phyloP scores from a whole-genome alignment of 441 rosid genomes.

The Geranium incanum region DNA sequence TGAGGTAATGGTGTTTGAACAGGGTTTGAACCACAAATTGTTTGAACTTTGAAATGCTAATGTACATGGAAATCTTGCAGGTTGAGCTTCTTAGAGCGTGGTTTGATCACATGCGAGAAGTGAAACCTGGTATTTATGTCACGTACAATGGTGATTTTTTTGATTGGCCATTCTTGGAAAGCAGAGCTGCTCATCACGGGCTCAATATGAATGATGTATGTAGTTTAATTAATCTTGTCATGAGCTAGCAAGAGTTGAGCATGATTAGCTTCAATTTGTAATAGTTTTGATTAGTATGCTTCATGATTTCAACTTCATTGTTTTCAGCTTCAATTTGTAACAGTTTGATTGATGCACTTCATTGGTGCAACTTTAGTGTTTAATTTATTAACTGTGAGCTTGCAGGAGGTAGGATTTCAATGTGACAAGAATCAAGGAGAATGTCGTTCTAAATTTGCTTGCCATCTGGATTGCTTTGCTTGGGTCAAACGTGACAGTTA shows the following conservation, averaged over 20 bases:
- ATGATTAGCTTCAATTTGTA: constrained; percentile 8
- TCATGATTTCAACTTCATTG: background rate
- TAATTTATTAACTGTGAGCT: constrained; percentile 20
- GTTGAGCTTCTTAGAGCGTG: constrained; percentile 70
- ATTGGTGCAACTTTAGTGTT: background rate
- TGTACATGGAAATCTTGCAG: constrained; percentile 38
- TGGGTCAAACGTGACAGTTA: constrained; percentile 99
- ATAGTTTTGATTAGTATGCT: constrained; percentile 1
- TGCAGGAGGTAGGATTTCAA: constrained; percentile 86
- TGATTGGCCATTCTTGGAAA: constrained; percentile 98
- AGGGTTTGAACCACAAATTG: constrained; percentile 13
- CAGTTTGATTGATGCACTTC: constrained; percentile 1
- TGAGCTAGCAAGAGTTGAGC: constrained; percentile 8
- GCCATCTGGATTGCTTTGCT: constrained; percentile 99
- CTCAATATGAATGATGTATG: constrained; percentile 79
- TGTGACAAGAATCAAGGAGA: constrained; percentile 92
- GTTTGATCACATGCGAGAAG: constrained; percentile 94
- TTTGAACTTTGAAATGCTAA: constrained; percentile 9
- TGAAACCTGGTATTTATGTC: constrained; percentile 94
- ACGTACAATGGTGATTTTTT: constrained; percentile 95
- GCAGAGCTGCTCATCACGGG: constrained; percentile 83
- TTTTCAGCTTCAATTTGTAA: background rate
- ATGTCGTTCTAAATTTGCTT: constrained; percentile 87
- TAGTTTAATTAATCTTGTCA: constrained; percentile 11
- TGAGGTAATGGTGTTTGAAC: constrained; percentile 50